These are phyloP conservation scores for Ceratonia siliqua DNA, from an alignment of 306 rosid species.

Conservation along the genomic window DNA sequence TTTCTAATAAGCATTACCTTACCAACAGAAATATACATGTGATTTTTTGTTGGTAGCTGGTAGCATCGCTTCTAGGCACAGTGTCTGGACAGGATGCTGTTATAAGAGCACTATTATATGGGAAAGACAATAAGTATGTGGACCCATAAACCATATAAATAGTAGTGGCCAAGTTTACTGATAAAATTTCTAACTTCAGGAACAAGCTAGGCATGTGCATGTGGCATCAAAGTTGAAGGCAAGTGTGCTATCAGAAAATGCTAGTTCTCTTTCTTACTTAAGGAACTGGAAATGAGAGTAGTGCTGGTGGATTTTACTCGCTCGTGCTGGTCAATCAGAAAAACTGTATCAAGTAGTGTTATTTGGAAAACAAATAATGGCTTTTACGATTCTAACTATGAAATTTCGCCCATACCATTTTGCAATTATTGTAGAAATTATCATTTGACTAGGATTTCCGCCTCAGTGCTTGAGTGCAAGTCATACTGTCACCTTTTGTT, in stretches of 20 bases:
- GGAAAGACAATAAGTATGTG: slow-evolving; percentile 10
- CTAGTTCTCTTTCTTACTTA: slow-evolving; percentile 21
- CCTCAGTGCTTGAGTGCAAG: background rate
- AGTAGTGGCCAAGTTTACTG: slow-evolving; percentile 36
- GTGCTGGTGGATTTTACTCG: slow-evolving; percentile 38
- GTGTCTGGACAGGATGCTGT: slow-evolving; percentile 41
- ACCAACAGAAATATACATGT: no score
- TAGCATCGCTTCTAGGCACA: slow-evolving; percentile 23
- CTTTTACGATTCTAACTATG: background rate
- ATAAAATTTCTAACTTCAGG: background rate
- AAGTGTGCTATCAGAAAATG: slow-evolving; percentile 34
- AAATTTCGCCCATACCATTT: background rate
- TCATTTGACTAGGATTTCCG: background rate
- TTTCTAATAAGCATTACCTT: no score
- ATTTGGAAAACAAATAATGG: background rate
- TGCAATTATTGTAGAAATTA: background rate
- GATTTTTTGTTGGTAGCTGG: slow-evolving; percentile 20
- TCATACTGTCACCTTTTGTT: background rate
- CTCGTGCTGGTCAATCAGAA: no score
- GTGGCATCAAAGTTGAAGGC: no score
- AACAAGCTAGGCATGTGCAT: slow-evolving; percentile 33
- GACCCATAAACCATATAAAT: slow-evolving; percentile 22
- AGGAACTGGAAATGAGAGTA: slow-evolving; percentile 15
- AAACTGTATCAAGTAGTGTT: no score
- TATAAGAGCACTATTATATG: slow-evolving; percentile 21